Evolutionary conservation across 2,329 filamentous ascomycete species (phyloP), one percentile per base, ranked within the genome.

Genomic region (Clarireedia paspali): DNA sequence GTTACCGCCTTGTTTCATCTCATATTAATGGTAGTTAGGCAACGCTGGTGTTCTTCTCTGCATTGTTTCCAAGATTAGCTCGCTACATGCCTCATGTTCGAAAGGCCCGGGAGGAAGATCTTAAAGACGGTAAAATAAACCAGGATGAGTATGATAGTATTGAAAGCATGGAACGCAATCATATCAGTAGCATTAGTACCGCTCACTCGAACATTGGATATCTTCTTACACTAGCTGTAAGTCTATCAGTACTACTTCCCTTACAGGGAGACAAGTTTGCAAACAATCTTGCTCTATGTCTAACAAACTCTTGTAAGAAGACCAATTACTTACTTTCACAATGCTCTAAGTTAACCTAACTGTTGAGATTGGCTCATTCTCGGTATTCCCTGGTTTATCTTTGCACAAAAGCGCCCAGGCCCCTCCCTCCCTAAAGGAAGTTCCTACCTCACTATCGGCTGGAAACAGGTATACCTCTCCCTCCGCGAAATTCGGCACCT

Each of bases 151-250:
- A 74, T 50, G 72, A 74, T 60, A 67, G 64, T 10, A 69, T 73
- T 46, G 71, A 74, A 55, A 74, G 72, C 10, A 58, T 74, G 58
- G 72, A 74, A 52, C 64, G 66, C 26, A 74, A 73, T 47, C 72
- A 74, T 56, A 72, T 74, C 45, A 72, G 71, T 59, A 73, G 70
- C 52, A 67, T 73, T 6, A 73, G 70, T 2, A 73, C 71, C n/a
- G 71, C 71, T 1, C 72, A 74, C 55, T 72, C 71, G 34, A 74
- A 73, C 52, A 73, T 73, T 24, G 71, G 72, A 27, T 74, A 74
- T 54, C 57, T 74, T 23, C 57, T 73, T 10, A 72, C 70, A 1
- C 61, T 73, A 12, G 67, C 70, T 1, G 64, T 74, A 39, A 73
- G 73, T 45, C 61, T 74, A 20, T 71, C 71, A 51, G 69, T 74